Percentiles rank a stretch among this genome's conserved stretches.
Evolutionary conservation across 2,329 filamentous ascomycete genomes (phyloP).

Genomic region (Drechslerella coelobrocha): DNA sequence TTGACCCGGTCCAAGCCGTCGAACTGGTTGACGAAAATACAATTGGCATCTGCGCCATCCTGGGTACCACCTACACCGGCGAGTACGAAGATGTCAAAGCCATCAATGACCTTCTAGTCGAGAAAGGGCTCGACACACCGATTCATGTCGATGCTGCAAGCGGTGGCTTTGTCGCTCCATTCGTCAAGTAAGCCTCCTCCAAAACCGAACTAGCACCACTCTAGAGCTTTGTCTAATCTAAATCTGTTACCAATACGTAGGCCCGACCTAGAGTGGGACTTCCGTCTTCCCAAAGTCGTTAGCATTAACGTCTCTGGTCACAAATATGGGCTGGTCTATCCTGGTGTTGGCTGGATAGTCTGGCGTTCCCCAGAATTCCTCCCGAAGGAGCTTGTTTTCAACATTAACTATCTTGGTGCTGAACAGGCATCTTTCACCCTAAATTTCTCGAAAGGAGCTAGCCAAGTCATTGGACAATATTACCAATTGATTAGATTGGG

Average conservation of each 20-base stretch:
- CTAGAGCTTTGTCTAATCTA: neutral
- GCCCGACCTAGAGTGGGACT: conserved; percentile 87
- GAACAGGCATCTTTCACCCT: conserved; percentile 95
- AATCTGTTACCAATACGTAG: too few species aligned
- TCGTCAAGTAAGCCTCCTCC: conserved; percentile 64
- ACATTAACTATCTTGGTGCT: conserved; percentile 97
- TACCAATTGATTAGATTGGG: conserved; percentile 96
- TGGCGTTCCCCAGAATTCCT: conserved; percentile 85
- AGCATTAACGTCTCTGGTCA: conserved; percentile 95
- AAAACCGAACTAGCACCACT: neutral
- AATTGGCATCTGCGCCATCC: conserved; percentile 89
- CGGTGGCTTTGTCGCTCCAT: conserved; percentile 91
- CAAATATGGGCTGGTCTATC: conserved; percentile 83
- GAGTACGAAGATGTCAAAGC: conserved; percentile 94
- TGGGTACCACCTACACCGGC: conserved; percentile 93
- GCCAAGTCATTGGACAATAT: conserved; percentile 94
- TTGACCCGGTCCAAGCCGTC: conserved; percentile 70
- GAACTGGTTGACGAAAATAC: conserved; percentile 71
- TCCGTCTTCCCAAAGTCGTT: conserved; percentile 83
- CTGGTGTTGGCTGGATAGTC: conserved; percentile 91
- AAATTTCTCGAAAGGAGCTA: conserved; percentile 95
- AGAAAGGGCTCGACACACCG: conserved; percentile 76
- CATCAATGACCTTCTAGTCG: conserved; percentile 83
- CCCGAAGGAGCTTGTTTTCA: conserved; percentile 92
- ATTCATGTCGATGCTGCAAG: conserved; percentile 95